Conservation (phyloP, 495 filamentous ascomycete genomes). For the Talaromyces nanjingensis region DNA sequence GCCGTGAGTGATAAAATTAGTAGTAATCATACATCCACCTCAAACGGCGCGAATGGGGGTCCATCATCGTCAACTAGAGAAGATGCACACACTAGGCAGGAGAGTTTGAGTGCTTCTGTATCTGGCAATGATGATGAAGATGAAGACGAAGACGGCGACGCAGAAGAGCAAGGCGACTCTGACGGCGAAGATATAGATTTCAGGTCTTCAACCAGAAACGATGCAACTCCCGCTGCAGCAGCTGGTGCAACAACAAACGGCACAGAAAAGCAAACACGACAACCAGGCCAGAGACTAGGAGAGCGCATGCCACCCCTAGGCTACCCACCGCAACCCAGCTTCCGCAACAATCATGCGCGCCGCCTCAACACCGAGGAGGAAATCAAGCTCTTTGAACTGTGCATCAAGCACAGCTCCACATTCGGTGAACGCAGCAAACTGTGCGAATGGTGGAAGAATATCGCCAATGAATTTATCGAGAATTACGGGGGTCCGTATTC, state of each 20-base stretch:
- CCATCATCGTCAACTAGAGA: neutral
- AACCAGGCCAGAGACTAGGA: neutral
- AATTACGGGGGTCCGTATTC: slow-evolving; percentile 36
- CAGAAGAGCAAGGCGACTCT: neutral
- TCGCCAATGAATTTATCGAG: slow-evolving; percentile 33
- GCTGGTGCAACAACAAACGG: neutral
- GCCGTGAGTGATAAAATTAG: neutral
- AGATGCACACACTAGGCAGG: too few species aligned
- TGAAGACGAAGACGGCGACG: slow-evolving; percentile 2
- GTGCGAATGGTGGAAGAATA: slow-evolving; percentile 41
- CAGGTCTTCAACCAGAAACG: neutral
- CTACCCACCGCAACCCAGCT: neutral
- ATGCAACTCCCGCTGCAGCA: neutral
- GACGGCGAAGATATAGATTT: neutral
- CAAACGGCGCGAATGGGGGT: neutral
- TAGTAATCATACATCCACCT: neutral
- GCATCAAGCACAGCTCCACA: slow-evolving; percentile 29
- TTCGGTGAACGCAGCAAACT: slow-evolving; percentile 41
- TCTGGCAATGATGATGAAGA: neutral
- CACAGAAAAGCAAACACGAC: neutral
- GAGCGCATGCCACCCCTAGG: neutral
- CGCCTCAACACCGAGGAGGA: slow-evolving; percentile 39
- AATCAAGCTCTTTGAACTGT: slow-evolving; percentile 37
- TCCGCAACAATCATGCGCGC: slow-evolving; percentile 30
- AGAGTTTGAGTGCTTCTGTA: neutral